Base-by-base conservation (phyloP, 2,329 filamentous ascomycete genomes). In the Fusarium sp. region DNA sequence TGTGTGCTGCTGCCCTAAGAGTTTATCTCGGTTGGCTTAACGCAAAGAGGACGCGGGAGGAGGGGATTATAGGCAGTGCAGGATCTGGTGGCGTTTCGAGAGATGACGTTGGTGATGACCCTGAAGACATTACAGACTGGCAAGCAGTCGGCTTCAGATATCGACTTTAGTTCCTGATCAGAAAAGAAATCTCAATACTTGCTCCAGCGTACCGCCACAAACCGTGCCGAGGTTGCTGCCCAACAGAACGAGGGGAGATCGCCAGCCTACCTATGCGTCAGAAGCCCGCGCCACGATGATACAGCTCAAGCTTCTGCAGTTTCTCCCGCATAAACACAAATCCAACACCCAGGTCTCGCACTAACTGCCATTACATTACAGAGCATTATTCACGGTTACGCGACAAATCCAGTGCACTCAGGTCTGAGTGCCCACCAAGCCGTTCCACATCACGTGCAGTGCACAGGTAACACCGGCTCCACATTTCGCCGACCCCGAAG, bases 81-180 rank as follows among this genome's bases (percentile, higher is more conserved):
- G 83, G 84, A 20, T 79, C 81, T 0, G 80, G 84, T 7, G 85
- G 85, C 1, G 82, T 81, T 1, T 82, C 86, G 4, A 82, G 80
- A 2, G 80, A 80, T 8, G 82, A 81, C 14, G 11, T 6, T 38
- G 47, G 31, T 16, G 50, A 40, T 13, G 86, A 88, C 67, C 88
- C 89, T 66, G 88, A 90, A 22, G 89, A 91, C 78, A 79, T 88
- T 3, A 91, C 90, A 2, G 90, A 92, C 75, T 90, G 88, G 87
- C 85, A 90, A 40, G 89, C 85, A 1, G 78, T 85, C 20, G 90
- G 89, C 0, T 92, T 91, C 70, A 85, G 89, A 47, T 92, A 92
- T 79, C 85, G 89, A 31, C 76, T 88, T 29, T 88, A 76, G 11
- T 34, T 34, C 31, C 31, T 34, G 31, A 5, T 34, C 31, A 14